Evolutionary conservation across 2,329 filamentous ascomycete species (phyloP).

Genomic region (Fusarium denticulatum): DNA sequence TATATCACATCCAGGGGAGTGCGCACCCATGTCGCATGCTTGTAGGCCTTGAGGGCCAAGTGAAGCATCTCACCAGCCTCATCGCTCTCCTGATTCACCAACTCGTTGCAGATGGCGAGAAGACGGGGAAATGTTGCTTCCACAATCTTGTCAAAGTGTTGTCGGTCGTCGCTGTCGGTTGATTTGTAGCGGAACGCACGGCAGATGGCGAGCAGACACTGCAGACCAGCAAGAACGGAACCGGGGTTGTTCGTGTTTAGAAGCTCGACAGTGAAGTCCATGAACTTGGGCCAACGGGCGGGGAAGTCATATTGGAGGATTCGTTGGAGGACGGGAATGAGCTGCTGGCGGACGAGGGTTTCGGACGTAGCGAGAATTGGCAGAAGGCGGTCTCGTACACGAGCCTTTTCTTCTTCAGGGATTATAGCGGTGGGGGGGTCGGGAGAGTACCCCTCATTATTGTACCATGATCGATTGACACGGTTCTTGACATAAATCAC

Average conservation of each 20-base stretch:
- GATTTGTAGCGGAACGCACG: slow-evolving; percentile 94
- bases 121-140: slow-evolving; percentile 90
- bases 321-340: slow-evolving; percentile 94
- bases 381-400: slow-evolving; percentile 87
- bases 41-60: slow-evolving; percentile 94
- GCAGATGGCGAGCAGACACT: slow-evolving; percentile 94
- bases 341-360: slow-evolving; percentile 86
- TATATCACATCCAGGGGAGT: slow-evolving; percentile 5
- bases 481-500: slow-evolving; percentile 99
- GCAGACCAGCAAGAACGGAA: slow-evolving; percentile 90
- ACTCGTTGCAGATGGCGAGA: slow-evolving; percentile 84
- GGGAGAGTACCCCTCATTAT: slow-evolving; percentile 76
- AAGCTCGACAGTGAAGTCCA: slow-evolving; percentile 90
- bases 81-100: slow-evolving; percentile 89
- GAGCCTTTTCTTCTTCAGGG: slow-evolving; percentile 86
- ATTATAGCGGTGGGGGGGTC: slow-evolving; percentile 70
- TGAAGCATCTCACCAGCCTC: slow-evolving; percentile 98
- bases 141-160: slow-evolving; percentile 94
- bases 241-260: slow-evolving; percentile 86
- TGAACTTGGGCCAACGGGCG: slow-evolving; percentile 90
- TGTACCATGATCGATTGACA: slow-evolving; percentile 90
- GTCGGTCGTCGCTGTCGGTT: slow-evolving; percentile 77
- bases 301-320: slow-evolving; percentile 97
- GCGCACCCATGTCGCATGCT: slow-evolving; percentile 92
- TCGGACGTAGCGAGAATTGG: slow-evolving; percentile 86